Evolutionary conservation across 2,329 filamentous ascomycete genomes (phyloP).

Genomic region (Chrysosporium keratinophilum): DNA sequence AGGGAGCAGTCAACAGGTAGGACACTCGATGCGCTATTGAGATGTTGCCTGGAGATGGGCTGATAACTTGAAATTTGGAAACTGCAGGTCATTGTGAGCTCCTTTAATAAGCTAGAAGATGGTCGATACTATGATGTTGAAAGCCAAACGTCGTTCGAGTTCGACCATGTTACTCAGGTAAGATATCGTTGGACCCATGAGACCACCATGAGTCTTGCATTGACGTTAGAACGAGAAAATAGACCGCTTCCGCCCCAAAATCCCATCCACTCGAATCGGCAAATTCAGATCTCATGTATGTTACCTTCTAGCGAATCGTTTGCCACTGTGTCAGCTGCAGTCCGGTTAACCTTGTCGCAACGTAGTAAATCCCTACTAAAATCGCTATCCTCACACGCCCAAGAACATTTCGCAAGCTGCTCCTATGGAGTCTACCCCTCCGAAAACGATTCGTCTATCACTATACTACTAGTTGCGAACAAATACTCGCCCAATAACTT

Average conservation of each 20-base stretch:
- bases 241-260: conserved; percentile 76
- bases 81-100: conserved; percentile 55
- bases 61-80: background rate
- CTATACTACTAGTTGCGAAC: conserved; percentile 78
- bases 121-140: conserved; percentile 85
- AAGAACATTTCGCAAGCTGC: conserved; percentile 79
- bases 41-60: background rate
- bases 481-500: conserved; percentile 98
- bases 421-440: conserved; percentile 74
- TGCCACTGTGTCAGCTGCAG: background rate
- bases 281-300: conserved; percentile 71
- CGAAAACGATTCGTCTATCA: conserved; percentile 63
- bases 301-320: conserved; percentile 7
- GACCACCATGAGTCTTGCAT: background rate
- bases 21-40: conserved; percentile 14
- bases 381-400: conserved; percentile 61
- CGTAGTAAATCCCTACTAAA: conserved; percentile 73
- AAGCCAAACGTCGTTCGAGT: conserved; percentile 75
- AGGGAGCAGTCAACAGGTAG: conserved; percentile 66
- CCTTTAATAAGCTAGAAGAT: conserved; percentile 69
- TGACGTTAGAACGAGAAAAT: background rate
- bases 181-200: conserved; percentile 7
- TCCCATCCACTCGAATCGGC: conserved; percentile 66
- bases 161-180: conserved; percentile 74
- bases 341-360: background rate